phyloP scores from a whole-genome alignment of 2,329 filamentous ascomycete genomes.

The Xylaria sp. region DNA sequence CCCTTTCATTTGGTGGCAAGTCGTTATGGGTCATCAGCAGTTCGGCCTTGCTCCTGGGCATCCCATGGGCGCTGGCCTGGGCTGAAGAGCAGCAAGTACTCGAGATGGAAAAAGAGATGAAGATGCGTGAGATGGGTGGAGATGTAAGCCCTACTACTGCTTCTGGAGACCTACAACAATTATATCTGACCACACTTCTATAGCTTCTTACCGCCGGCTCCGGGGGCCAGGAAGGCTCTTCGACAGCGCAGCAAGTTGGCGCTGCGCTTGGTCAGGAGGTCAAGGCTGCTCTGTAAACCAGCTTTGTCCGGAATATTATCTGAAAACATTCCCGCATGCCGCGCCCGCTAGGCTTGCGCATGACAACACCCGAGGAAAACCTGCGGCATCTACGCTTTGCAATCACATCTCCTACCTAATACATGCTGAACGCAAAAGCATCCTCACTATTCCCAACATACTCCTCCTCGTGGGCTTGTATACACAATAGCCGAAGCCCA shows the following conservation, averaged over 20 bases:
- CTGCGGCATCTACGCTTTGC: conserved; percentile 27
- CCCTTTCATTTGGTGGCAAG: conserved; percentile 80
- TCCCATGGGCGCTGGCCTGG: conserved; percentile 92
- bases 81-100: conserved; percentile 96
- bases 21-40: conserved; percentile 91
- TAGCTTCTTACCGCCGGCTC: conserved; percentile 61
- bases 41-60: conserved; percentile 86
- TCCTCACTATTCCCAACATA: conserved; percentile 8
- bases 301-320: neutral
- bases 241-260: conserved; percentile 61
- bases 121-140: conserved; percentile 90
- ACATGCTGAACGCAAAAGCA: conserved; percentile 15
- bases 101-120: conserved; percentile 97
- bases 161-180: neutral
- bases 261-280: conserved; percentile 61
- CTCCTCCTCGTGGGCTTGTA: neutral
- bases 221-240: conserved; percentile 50
- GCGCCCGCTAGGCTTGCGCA: neutral
- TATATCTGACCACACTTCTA: conserved; percentile 28
- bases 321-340: neutral
- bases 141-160: conserved; percentile 58
- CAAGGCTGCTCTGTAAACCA: conserved; percentile 62
- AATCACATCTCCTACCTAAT: conserved; percentile 29
- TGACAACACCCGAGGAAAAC: conserved; percentile 3
- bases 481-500: conserved; percentile 13